Evolutionary conservation across 805 yeast genomes (phyloP).

Genomic region (Clavispora phyllophila): DNA sequence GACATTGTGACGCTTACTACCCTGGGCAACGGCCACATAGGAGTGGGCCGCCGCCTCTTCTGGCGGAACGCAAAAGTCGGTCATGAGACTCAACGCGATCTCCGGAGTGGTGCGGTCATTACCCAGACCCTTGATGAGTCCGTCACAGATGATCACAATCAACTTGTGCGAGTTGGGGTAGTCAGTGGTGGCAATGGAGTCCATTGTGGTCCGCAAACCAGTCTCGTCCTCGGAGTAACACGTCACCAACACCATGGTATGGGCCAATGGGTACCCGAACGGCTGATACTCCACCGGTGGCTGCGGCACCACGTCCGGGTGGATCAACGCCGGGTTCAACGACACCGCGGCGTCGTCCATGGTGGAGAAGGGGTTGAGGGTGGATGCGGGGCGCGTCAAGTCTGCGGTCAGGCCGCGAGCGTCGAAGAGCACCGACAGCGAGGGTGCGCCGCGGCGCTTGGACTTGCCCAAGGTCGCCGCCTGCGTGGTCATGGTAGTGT

Average conservation of each 20-base stretch:
- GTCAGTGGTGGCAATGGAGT: constrained; percentile 90
- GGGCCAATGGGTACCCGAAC: constrained; percentile 56
- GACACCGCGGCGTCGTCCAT: constrained; percentile 34
- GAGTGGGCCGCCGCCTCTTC: constrained; percentile 80
- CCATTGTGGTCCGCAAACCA: constrained; percentile 82
- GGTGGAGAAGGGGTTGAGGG: constrained; percentile 30
- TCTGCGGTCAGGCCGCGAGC: constrained; percentile 29
- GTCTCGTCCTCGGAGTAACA: constrained; percentile 92
- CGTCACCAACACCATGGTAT: constrained; percentile 53
- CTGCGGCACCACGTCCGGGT: constrained; percentile 81
- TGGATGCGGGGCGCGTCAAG: constrained; percentile 23
- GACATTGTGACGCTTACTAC: constrained; percentile 93
- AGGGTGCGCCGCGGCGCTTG: constrained; percentile 11
- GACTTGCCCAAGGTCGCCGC: constrained; percentile 34
- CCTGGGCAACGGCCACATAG: constrained; percentile 93
- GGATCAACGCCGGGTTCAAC: constrained; percentile 55
- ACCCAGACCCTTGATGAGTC: constrained; percentile 91
- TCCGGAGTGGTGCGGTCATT: constrained; percentile 87
- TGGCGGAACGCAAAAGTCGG: constrained; percentile 55
- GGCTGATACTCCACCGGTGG: constrained; percentile 91
- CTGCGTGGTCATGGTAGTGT: constrained; percentile 66
- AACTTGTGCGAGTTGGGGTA: constrained; percentile 94
- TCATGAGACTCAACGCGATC: constrained; percentile 81
- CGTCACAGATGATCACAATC: constrained; percentile 84
- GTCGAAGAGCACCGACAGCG: constrained; percentile 11